Evolutionary conservation across 2,329 filamentous ascomycete genomes (phyloP), one percentile per base, ranked within the genome.

Genomic region (Penicillium italicum): DNA sequence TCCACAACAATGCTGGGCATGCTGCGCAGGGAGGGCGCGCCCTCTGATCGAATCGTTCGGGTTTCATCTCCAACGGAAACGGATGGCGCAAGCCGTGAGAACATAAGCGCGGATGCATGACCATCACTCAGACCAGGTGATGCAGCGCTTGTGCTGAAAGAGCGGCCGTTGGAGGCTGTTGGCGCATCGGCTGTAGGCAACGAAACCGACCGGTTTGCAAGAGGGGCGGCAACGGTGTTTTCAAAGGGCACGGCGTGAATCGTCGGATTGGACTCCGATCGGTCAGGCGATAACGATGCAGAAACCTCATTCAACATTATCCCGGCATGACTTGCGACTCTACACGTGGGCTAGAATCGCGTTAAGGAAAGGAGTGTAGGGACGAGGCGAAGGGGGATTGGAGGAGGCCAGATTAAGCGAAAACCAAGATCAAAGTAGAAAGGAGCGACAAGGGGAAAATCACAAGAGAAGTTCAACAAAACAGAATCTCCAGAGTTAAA

Each of bases 1-100:
- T 76, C 70, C 49, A 76, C 65, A 33, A 72, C 58, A 42, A 77
- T 76, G 56, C 69, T 76, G 46, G 74, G 74, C 37, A 77, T 70
- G 48, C 70, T 73, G 50, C 65, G 67, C 47, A 71, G 50, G 5
- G 70, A 70, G 38, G 67, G 66, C 33, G 71, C 54, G 1, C 61
- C 59, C 42, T 62, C 61, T n/a, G 63, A 62, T 33, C 57, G 49
- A 37, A 58, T 53, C 10, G 59, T 56, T 33, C 58, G 59, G 38
- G 44, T 61, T 26, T 62, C 59, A 41, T 57, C 59, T 44, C 47
- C 52, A 28, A 56, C 28, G 4, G 56, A 46, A 16, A 52, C 46
- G 1, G 58, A 56, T 26, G 64, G 57, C 22, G 53, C 53, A 28
- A 63, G 37, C 26, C 56, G 56, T 24, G 57, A 56, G 30, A 56